Evolutionary conservation across 2,329 filamentous ascomycete genomes (phyloP).

Genomic region (Macroventuria anomochaeta): DNA sequence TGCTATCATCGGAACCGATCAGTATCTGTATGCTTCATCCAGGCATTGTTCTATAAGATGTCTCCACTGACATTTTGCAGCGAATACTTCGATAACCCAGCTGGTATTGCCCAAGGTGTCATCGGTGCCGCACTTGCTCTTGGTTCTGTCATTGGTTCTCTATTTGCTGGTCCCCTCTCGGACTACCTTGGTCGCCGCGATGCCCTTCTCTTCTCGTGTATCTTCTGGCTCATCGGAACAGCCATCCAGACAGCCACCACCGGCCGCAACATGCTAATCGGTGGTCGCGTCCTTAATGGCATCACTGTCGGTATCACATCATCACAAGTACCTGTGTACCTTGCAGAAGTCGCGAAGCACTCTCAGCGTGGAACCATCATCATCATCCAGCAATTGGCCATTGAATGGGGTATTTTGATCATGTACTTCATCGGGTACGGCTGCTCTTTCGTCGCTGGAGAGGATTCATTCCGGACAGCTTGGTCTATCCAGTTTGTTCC

Average conservation of each 20-base stretch:
- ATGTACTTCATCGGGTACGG: constrained; percentile 58
- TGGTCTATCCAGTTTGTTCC: constrained; percentile 58
- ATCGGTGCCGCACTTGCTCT: constrained; percentile 59
- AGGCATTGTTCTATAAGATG: neutral
- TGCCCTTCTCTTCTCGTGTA: constrained; percentile 56
- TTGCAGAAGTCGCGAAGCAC: constrained; percentile 54
- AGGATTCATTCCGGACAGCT: constrained; percentile 53
- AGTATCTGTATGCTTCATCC: constrained; percentile 50
- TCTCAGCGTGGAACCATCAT: constrained; percentile 53
- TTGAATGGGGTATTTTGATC: constrained; percentile 50
- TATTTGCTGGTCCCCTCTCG: constrained; percentile 59
- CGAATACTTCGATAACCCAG: constrained; percentile 59
- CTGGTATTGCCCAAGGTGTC: constrained; percentile 56
- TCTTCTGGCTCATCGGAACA: constrained; percentile 55
- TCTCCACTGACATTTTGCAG: constrained; percentile 14
- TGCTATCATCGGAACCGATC: constrained; percentile 58
- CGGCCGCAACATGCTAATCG: constrained; percentile 53
- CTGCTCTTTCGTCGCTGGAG: constrained; percentile 51
- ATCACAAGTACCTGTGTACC: constrained; percentile 55
- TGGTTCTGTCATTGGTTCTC: constrained; percentile 57
- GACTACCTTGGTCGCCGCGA: constrained; percentile 56
- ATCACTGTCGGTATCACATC: constrained; percentile 53
- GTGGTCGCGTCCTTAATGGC: constrained; percentile 55
- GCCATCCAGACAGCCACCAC: constrained; percentile 52
- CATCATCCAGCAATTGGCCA: constrained; percentile 54